These are phyloP conservation scores for Lactifluus rugatus DNA, from an alignment of 768 basidiomycete genomes.

Conservation along the genomic window DNA sequence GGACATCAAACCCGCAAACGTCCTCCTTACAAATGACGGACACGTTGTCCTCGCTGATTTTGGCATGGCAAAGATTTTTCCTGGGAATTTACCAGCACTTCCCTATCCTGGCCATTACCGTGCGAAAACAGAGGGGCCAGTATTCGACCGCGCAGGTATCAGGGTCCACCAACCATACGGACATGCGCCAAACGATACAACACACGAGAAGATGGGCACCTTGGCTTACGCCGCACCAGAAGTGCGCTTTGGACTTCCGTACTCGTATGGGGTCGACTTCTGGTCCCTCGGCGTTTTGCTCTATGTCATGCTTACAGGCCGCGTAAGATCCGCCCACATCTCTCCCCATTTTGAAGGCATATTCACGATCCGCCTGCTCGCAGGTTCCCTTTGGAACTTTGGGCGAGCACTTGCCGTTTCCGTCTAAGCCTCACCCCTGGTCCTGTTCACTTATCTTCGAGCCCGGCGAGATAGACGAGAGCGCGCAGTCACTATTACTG, in stretches of 20 bases:
- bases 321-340: constrained; percentile 4
- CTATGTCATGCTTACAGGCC: constrained; percentile 19
- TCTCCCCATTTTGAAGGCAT: no score
- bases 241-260: constrained; percentile 13
- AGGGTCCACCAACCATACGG: constrained; percentile 11
- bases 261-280: constrained; percentile 19
- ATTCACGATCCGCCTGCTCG: neutral
- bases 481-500: constrained; percentile 11
- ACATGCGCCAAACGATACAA: neutral
- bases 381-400: constrained; percentile 19
- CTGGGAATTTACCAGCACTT: neutral
- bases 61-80: constrained; percentile 19
- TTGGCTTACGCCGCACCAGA: constrained; percentile 18
- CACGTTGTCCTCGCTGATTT: constrained; percentile 19
- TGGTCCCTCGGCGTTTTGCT: constrained; percentile 20
- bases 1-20: constrained; percentile 39
- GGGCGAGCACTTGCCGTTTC: constrained; percentile 7
- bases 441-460: neutral
- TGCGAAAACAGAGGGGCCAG: neutral
- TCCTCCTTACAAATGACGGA: constrained; percentile 15
- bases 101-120: neutral
- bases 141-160: neutral
- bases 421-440: neutral
- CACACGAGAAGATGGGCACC: constrained; percentile 14
- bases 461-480: constrained; percentile 16